A percentile compares a stretch with the other conserved stretches of the same genome.
Evolutionary conservation across 495 filamentous ascomycete species (phyloP).

Genomic region (Penicillium coprophilum): DNA sequence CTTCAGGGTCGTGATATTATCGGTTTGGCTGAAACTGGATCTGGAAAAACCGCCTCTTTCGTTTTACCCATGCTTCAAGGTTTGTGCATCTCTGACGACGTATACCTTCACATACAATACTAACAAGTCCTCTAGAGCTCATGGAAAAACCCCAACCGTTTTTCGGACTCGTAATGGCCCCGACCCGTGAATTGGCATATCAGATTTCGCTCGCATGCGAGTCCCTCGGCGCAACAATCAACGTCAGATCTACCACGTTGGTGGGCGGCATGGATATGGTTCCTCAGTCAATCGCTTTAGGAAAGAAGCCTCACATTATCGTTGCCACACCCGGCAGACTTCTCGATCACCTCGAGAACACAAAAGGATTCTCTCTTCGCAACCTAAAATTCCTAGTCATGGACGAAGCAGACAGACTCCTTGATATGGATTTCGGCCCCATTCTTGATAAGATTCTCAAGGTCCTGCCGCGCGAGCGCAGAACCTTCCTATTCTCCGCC

Average conservation of each 20-base stretch:
- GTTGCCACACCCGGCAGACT: conserved; percentile 85
- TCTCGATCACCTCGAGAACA: conserved; percentile 93
- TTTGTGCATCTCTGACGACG: neutral
- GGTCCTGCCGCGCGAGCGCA: conserved; percentile 72
- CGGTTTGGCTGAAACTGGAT: conserved; percentile 90
- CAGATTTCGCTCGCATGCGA: conserved; percentile 87
- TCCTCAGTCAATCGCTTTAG: conserved; percentile 79
- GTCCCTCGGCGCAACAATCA: conserved; percentile 77
- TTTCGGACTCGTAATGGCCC: conserved; percentile 80
- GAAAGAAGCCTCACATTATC: conserved; percentile 87
- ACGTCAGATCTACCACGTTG: conserved; percentile 72
- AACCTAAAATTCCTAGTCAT: conserved; percentile 83
- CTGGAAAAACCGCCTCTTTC: conserved; percentile 92
- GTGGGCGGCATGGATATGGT: conserved; percentile 97
- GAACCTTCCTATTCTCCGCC: conserved; percentile 90
- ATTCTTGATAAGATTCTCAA: conserved; percentile 91
- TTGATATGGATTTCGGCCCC: conserved; percentile 93
- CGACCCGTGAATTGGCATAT: conserved; percentile 87
- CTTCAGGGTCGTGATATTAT: conserved; percentile 83
- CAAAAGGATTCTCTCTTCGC: conserved; percentile 85
- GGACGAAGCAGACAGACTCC: conserved; percentile 89
- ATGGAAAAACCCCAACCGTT: conserved; percentile 79
- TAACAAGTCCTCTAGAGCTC: conserved; percentile 45
- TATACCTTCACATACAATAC: neutral
- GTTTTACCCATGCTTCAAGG: conserved; percentile 71